These are phyloP conservation scores for Clarireedia sp. DNA, from an alignment of 2,329 filamentous ascomycete genomes.

Conservation along the genomic window DNA sequence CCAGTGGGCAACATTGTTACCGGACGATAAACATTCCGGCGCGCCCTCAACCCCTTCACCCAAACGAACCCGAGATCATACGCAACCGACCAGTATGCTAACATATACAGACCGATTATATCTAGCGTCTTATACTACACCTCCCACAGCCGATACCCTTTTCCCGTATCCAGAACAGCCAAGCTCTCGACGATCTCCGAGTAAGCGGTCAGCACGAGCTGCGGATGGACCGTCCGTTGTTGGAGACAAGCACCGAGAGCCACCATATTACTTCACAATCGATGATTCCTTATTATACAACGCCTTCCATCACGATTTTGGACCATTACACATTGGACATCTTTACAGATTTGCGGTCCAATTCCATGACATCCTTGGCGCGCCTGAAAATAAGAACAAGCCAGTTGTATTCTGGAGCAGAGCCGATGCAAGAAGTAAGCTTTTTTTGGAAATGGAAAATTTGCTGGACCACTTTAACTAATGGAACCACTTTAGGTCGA, in stretches of 20 bases:
- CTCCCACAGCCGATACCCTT: constrained; percentile 71
- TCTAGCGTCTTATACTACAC: constrained; percentile 80
- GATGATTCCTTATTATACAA: constrained; percentile 93
- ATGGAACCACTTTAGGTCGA: constrained; percentile 52
- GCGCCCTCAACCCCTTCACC: neutral
- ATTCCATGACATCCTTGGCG: constrained; percentile 89
- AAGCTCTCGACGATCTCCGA: constrained; percentile 54
- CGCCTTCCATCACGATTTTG: constrained; percentile 97
- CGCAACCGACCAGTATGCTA: constrained; percentile 28
- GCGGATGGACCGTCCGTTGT: constrained; percentile 46
- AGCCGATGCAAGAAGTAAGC: constrained; percentile 80
- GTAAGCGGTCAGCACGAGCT: constrained; percentile 63
- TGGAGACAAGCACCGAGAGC: constrained; percentile 42
- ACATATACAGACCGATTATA: constrained; percentile 74
- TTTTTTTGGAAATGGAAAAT: constrained; percentile 9
- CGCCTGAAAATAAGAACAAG: constrained; percentile 80
- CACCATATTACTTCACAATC: constrained; percentile 90
- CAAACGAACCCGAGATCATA: neutral
- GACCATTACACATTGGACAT: constrained; percentile 93
- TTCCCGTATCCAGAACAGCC: constrained; percentile 68
- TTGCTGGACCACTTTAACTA: constrained; percentile 7
- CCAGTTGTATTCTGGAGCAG: constrained; percentile 95
- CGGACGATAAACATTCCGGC: constrained; percentile 9
- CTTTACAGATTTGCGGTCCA: constrained; percentile 93
- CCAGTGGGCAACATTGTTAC: constrained; percentile 21